Conservation (phyloP, 768 basidiomycete genomes). For the Kwoniella shandongensis region DNA sequence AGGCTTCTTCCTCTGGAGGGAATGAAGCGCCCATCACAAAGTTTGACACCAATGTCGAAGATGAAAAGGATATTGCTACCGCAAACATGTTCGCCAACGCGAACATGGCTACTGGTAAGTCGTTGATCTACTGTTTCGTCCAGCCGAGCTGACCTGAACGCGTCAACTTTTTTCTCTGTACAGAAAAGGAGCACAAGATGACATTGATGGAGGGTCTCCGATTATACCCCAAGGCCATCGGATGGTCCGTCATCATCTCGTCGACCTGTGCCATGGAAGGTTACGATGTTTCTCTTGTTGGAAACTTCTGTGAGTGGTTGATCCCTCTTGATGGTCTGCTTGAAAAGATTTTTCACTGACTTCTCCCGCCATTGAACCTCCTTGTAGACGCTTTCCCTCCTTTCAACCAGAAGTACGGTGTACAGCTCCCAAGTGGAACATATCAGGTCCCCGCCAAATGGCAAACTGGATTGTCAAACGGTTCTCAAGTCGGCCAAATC, state of each 20-base stretch:
- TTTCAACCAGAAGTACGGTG: slow-evolving; percentile 49
- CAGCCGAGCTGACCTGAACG: too few species aligned
- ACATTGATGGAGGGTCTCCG: slow-evolving; percentile 49
- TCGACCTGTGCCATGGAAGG: slow-evolving; percentile 51
- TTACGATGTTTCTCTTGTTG: slow-evolving; percentile 38
- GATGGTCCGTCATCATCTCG: slow-evolving; percentile 49
- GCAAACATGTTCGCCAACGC: slow-evolving; percentile 33
- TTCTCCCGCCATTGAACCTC: too few species aligned
- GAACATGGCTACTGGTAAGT: slow-evolving; percentile 27
- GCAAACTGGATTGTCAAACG: slow-evolving; percentile 55
- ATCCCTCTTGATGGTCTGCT: neutral
- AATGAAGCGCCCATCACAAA: too few species aligned
- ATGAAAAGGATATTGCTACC: slow-evolving; percentile 4
- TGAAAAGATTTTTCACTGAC: neutral
- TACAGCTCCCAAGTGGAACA: slow-evolving; percentile 34
- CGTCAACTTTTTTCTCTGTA: neutral
- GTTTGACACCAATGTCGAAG: neutral
- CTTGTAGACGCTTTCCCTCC: slow-evolving; percentile 42
- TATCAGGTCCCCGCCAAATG: slow-evolving; percentile 54
- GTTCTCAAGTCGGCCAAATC: slow-evolving; percentile 53
- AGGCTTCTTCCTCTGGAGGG: too few species aligned
- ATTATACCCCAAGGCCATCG: slow-evolving; percentile 53
- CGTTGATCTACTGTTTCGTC: too few species aligned
- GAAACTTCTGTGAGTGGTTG: slow-evolving; percentile 37
- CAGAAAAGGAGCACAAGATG: slow-evolving; percentile 53